Evolutionary conservation across 1,139 yeast species (phyloP).

Genomic region (Taphrina communis): DNA sequence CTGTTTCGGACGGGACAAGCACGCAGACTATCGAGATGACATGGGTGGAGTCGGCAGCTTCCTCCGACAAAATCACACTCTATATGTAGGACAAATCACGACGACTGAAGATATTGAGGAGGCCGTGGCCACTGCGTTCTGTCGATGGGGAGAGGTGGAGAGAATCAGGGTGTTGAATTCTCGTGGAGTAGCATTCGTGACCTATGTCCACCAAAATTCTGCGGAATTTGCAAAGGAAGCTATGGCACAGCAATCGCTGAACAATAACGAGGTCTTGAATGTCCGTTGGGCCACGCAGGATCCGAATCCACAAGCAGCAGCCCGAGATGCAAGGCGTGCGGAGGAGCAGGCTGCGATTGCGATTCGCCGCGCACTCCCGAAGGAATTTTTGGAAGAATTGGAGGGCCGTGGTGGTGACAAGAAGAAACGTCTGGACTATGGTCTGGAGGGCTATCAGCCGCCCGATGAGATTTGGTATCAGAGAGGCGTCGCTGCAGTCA

Average conservation of each 20-base stretch:
- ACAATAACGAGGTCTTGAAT: conserved; percentile 66
- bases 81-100: conserved; percentile 75
- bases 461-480: conserved; percentile 46
- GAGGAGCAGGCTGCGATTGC: conserved; percentile 56
- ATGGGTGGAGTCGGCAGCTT: conserved; percentile 96
- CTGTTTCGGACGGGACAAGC: conserved; percentile 92
- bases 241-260: conserved; percentile 79
- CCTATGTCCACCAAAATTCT: conserved; percentile 67
- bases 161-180: conserved; percentile 64
- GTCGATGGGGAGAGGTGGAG: conserved; percentile 80
- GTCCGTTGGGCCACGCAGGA: conserved; percentile 92
- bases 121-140: conserved; percentile 61
- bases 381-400: conserved; percentile 46
- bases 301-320: conserved; percentile 74
- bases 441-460: conserved; percentile 44
- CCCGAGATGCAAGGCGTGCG: conserved; percentile 55
- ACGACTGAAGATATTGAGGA: conserved; percentile 55
- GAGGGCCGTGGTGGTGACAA: conserved; percentile 42
- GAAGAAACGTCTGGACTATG: conserved; percentile 43
- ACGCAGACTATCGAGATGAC: conserved; percentile 82
- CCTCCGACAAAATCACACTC: conserved; percentile 67
- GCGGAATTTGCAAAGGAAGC: conserved; percentile 97
- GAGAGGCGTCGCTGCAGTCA: conserved; percentile 43
- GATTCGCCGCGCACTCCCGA: conserved; percentile 51
- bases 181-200: conserved; percentile 80